A percentile compares a stretch with the other conserved stretches of the same genome.
These are phyloP conservation scores for Calonectria fujianensis DNA, from an alignment of 2,329 filamentous ascomycete genomes.

Conservation along the genomic window DNA sequence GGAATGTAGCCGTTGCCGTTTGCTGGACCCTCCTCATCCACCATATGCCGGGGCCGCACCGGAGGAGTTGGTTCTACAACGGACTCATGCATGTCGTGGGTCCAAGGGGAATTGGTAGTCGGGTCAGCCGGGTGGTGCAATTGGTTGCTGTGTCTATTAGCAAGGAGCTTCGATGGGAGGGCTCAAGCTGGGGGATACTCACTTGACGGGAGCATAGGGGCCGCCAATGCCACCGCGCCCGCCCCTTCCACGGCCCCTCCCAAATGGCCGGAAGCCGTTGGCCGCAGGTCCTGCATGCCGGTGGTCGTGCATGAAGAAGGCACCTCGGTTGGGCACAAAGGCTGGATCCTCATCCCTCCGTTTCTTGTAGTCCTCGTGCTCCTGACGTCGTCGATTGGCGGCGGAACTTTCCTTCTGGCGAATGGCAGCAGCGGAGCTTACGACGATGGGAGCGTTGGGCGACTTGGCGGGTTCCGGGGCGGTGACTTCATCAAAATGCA, in stretches of 20 bases:
- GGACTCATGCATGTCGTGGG: conserved; percentile 93
- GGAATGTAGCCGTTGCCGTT: conserved; percentile 74
- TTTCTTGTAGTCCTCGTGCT: conserved; percentile 93
- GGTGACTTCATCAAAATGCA: conserved; percentile 67
- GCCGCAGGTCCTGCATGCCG: conserved; percentile 84
- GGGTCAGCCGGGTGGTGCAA: conserved; percentile 72
- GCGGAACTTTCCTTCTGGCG: conserved; percentile 72
- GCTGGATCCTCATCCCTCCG: conserved; percentile 92
- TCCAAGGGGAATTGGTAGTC: conserved; percentile 86
- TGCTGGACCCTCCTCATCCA: conserved; percentile 69
- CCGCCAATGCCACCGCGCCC: conserved; percentile 76
- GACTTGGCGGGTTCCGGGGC: conserved; percentile 63
- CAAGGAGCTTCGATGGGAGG: conserved; percentile 20
- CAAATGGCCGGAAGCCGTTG: conserved; percentile 85
- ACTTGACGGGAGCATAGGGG: conserved; percentile 78
- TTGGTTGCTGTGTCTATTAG: conserved; percentile 59
- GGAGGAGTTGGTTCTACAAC: conserved; percentile 68
- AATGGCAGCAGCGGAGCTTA: conserved; percentile 71
- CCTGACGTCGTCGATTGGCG: conserved; percentile 83
- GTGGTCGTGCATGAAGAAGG: conserved; percentile 98
- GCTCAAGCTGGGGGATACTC: conserved; percentile 61
- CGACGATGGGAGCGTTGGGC: conserved; percentile 70
- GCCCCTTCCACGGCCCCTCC: conserved; percentile 78
- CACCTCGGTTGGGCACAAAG: conserved; percentile 94
- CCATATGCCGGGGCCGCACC: conserved; percentile 65